These are phyloP conservation scores for Dunaliella salina DNA, from an alignment of 163 green algal species.

Conservation along the genomic window DNA sequence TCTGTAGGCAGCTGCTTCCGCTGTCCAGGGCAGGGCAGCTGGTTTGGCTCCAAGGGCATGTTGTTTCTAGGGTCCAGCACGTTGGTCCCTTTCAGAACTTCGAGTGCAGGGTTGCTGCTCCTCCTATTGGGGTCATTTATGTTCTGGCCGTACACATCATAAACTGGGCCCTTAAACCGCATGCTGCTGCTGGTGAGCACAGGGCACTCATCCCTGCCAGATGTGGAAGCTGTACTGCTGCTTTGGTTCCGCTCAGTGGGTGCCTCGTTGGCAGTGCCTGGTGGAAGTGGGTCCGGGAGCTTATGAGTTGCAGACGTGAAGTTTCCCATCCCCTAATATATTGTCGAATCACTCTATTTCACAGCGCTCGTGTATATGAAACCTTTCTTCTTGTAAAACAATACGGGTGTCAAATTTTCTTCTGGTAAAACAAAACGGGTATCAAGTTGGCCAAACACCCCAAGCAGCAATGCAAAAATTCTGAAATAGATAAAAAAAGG, in stretches of 20 bases:
- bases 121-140: conserved; percentile 53
- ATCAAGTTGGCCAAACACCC: too few relatives aligned
- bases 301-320: too few relatives aligned
- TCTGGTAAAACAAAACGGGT: too few relatives aligned
- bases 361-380: too few relatives aligned
- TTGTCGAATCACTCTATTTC: too few relatives aligned
- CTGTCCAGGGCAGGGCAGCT: conserved; percentile 82
- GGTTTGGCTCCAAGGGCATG: conserved; percentile 86
- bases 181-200: background rate
- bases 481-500: too few relatives aligned
- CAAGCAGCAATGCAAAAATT: too few relatives aligned
- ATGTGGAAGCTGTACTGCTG: conserved; percentile 12
- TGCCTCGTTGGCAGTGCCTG: too few relatives aligned
- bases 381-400: too few relatives aligned
- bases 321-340: too few relatives aligned
- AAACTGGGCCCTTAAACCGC: conserved; percentile 46
- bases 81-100: conserved; percentile 23
- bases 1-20: conserved; percentile 70
- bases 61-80: conserved; percentile 80
- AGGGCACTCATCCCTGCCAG: background rate
- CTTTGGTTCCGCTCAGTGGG: background rate
- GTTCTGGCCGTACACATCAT: conserved; percentile 89
- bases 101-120: conserved; percentile 14
- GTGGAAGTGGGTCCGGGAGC: too few relatives aligned
- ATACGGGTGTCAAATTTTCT: too few relatives aligned